phyloP scores from a whole-genome alignment of 148 eudicot species.

The Amaranthus hypochondriacus region DNA sequence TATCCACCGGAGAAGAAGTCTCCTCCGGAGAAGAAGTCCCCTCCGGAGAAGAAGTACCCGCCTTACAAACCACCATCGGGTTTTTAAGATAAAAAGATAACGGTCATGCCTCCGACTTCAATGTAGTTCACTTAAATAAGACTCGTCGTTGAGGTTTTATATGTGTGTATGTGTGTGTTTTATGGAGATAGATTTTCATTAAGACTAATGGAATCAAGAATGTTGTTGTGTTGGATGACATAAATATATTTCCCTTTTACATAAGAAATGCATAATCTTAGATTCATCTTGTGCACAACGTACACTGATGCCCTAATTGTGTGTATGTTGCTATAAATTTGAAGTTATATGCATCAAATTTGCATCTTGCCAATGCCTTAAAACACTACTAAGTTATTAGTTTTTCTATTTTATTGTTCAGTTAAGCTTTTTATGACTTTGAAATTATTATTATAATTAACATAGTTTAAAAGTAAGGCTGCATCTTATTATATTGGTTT shows the following conservation, averaged over 20 bases:
- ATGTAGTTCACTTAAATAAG: not conserved
- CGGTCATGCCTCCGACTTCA: not conserved
- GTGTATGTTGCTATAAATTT: not conserved
- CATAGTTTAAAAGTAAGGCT: too few relatives aligned
- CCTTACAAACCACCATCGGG: not conserved
- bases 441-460: too few relatives aligned
- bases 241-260: too few relatives aligned
- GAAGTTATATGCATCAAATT: not conserved
- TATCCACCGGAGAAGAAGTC: not conserved
- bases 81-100: not conserved
- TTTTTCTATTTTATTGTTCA: too few relatives aligned
- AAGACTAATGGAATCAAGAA: not conserved
- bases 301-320: not conserved
- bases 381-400: too few relatives aligned
- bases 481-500: too few relatives aligned
- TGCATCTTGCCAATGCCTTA: too few relatives aligned
- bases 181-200: not conserved
- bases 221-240: not conserved
- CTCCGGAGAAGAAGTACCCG: not conserved
- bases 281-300: not conserved
- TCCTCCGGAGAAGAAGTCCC: not conserved
- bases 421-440: too few relatives aligned
- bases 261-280: not conserved
- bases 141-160: not conserved
- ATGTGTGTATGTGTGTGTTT: not conserved